Percentiles rank a stretch among this genome's conserved stretches.
Conservation (phyloP, 2,329 filamentous ascomycete genomes). For the Xylaria sp. region DNA sequence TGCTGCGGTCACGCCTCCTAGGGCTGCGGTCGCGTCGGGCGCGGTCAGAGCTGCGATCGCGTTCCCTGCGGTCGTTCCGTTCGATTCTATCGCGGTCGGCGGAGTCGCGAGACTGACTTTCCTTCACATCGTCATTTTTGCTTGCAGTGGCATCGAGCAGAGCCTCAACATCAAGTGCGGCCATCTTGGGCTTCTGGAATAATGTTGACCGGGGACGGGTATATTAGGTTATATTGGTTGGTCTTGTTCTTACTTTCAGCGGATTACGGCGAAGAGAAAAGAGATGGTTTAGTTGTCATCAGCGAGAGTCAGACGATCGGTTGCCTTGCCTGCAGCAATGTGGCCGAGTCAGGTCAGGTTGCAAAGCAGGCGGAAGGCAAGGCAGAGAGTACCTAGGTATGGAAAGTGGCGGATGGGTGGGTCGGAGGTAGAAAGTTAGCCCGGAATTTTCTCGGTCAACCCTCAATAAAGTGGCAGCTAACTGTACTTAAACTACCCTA, state of each 20-base stretch:
- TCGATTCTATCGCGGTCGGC: slow-evolving; percentile 67
- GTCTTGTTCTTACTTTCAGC: not conserved
- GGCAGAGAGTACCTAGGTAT: not conserved
- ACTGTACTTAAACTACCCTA: too few relatives aligned
- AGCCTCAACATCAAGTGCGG: slow-evolving; percentile 81
- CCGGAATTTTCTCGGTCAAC: slow-evolving; percentile 28
- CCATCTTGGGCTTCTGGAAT: slow-evolving; percentile 52
- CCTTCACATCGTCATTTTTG: slow-evolving; percentile 61
- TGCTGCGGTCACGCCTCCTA: slow-evolving; percentile 59
- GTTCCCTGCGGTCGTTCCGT: slow-evolving; percentile 59
- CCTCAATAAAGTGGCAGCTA: not conserved
- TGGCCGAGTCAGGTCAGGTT: slow-evolving; percentile 12
- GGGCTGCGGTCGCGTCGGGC: slow-evolving; percentile 66
- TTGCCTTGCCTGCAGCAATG: slow-evolving; percentile 9
- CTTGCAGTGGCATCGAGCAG: slow-evolving; percentile 87
- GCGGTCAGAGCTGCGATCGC: slow-evolving; percentile 60
- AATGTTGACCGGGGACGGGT: not conserved
- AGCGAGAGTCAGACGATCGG: slow-evolving; percentile 1
- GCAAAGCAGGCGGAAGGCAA: slow-evolving; percentile 20
- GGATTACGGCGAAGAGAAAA: not conserved
- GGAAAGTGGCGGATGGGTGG: slow-evolving; percentile 32
- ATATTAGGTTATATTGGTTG: slow-evolving; percentile 5
- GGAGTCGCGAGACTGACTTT: slow-evolving; percentile 61
- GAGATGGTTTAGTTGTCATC: slow-evolving; percentile 4
- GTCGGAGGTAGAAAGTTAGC: slow-evolving; percentile 21